These are phyloP conservation scores for Lodderomyces margitis DNA, from an alignment of 1,139 yeast genomes.

Conservation along the genomic window DNA sequence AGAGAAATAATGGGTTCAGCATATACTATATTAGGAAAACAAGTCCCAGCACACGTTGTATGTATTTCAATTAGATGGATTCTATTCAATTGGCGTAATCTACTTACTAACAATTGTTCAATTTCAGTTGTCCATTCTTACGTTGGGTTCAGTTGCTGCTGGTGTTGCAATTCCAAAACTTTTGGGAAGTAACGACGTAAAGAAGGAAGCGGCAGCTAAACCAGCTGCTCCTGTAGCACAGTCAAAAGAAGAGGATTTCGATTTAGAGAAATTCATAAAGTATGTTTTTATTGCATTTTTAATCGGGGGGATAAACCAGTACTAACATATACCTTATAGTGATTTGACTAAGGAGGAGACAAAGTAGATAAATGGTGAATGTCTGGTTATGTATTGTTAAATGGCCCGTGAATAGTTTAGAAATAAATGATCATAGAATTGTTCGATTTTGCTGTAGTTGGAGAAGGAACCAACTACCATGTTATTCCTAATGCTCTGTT, in stretches of 20 bases:
- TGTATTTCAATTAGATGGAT: slow-evolving; percentile 22
- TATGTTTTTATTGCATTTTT: slow-evolving; percentile 24
- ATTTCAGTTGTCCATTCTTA: slow-evolving; percentile 46
- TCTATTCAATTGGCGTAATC: background rate
- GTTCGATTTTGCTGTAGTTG: too few relatives aligned
- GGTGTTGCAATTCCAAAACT: slow-evolving; percentile 43
- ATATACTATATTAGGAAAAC: slow-evolving; percentile 61
- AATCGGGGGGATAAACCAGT: background rate
- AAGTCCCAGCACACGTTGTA: slow-evolving; percentile 65
- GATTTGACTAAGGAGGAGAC: slow-evolving; percentile 45
- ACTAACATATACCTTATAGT: slow-evolving; percentile 24
- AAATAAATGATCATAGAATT: background rate
- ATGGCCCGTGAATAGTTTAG: background rate
- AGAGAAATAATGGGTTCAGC: slow-evolving; percentile 52
- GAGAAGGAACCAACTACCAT: too few relatives aligned
- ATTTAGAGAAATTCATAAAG: slow-evolving; percentile 60
- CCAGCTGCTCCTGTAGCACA: slow-evolving; percentile 31
- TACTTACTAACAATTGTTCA: slow-evolving; percentile 3
- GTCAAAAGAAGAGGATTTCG: slow-evolving; percentile 52
- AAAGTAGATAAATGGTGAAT: slow-evolving; percentile 20
- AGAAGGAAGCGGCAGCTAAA: slow-evolving; percentile 29
- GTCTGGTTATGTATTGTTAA: background rate
- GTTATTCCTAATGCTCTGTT: too few relatives aligned
- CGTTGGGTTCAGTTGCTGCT: slow-evolving; percentile 48
- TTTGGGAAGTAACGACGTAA: slow-evolving; percentile 25